Conservation (phyloP, 2,329 filamentous ascomycete species). For the Aureobasidium leucospermi region DNA sequence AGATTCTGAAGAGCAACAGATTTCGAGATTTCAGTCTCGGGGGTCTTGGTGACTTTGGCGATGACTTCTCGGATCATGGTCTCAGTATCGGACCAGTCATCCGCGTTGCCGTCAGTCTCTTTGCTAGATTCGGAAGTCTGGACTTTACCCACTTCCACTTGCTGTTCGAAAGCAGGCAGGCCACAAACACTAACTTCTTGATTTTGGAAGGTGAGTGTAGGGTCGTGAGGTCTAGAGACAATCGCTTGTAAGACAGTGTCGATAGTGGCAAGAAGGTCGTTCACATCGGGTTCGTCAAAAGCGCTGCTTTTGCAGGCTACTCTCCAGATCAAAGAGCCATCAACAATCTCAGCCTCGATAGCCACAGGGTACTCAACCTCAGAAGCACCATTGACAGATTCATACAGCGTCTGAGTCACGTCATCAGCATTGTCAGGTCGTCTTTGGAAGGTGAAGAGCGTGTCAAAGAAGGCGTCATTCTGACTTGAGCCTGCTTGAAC, state of each 20-base stretch:
- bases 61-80: constrained; percentile 40
- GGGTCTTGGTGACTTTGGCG: constrained; percentile 52
- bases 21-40: constrained; percentile 50
- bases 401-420: constrained; percentile 41
- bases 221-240: constrained; percentile 39
- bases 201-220: constrained; percentile 49
- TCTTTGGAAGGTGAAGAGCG: constrained; percentile 60
- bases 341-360: constrained; percentile 65
- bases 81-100: constrained; percentile 29
- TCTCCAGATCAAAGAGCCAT: constrained; percentile 57
- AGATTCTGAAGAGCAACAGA: constrained; percentile 70
- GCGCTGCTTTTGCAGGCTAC: constrained; percentile 59
- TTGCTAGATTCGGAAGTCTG: neutral
- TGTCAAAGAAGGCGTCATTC: constrained; percentile 46
- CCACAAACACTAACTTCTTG: constrained; percentile 58
- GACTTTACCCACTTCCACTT: neutral
- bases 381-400: constrained; percentile 56
- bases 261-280: constrained; percentile 50
- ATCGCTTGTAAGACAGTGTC: constrained; percentile 54
- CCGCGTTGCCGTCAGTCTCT: neutral
- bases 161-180: constrained; percentile 39
- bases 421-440: constrained; percentile 30
- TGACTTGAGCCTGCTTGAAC: constrained; percentile 22
- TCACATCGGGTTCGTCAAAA: constrained; percentile 40
- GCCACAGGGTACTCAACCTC: constrained; percentile 76